phyloP scores from a whole-genome alignment of 2,329 filamentous ascomycete species.

The Hypoxylon sp. region DNA sequence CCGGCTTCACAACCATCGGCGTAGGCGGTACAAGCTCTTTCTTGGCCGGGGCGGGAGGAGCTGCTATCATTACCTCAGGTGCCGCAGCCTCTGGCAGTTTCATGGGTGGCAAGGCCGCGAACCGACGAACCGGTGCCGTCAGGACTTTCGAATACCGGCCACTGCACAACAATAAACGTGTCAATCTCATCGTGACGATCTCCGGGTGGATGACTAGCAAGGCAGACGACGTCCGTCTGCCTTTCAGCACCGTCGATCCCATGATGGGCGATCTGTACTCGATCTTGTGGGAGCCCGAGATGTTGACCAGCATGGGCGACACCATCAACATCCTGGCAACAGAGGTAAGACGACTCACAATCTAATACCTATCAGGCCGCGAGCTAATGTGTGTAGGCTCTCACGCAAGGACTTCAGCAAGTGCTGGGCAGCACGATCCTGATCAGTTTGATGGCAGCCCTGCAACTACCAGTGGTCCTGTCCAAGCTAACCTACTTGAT shows the following conservation, averaged over 20 bases:
- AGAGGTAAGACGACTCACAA: slow-evolving; percentile 69
- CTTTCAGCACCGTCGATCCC: slow-evolving; percentile 94
- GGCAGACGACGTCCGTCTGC: slow-evolving; percentile 92
- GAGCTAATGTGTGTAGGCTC: slow-evolving; percentile 66
- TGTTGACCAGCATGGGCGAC: slow-evolving; percentile 96
- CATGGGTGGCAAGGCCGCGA: slow-evolving; percentile 86
- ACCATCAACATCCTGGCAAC: slow-evolving; percentile 98
- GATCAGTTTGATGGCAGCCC: slow-evolving; percentile 86
- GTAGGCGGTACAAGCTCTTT: slow-evolving; percentile 89
- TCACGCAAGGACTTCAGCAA: slow-evolving; percentile 96
- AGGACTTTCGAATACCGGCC: slow-evolving; percentile 97
- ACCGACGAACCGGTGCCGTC: slow-evolving; percentile 87
- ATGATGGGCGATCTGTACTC: slow-evolving; percentile 99
- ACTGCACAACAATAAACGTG: slow-evolving; percentile 95
- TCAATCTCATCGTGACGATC: slow-evolving; percentile 94
- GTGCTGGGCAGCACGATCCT: slow-evolving; percentile 90
- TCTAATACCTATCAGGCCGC: not conserved
- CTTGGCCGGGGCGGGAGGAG: slow-evolving; percentile 88
- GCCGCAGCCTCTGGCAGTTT: slow-evolving; percentile 86
- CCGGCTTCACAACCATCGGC: slow-evolving; percentile 94
- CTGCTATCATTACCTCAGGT: slow-evolving; percentile 90
- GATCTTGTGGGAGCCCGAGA: slow-evolving; percentile 96
- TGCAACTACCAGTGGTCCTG: slow-evolving; percentile 90
- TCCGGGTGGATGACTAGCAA: slow-evolving; percentile 99
- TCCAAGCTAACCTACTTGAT: slow-evolving; percentile 96